A percentile compares a stretch with the other conserved stretches of the same genome.
Evolutionary conservation across 371 early-diverging fungal species (phyloP).

Genomic region (Mucor indicus): DNA sequence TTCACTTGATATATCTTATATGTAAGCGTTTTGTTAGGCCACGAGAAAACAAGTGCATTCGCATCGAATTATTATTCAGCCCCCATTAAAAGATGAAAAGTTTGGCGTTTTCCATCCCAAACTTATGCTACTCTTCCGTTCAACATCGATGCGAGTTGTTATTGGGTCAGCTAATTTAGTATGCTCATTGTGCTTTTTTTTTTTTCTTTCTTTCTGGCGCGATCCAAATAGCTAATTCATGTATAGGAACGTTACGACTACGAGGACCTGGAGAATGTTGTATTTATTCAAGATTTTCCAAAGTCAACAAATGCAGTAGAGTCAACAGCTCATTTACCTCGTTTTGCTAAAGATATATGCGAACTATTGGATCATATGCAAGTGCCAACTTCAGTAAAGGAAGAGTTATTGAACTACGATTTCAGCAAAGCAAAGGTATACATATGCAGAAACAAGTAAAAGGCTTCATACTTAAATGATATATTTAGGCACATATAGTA

Average conservation of each 20-base stretch:
- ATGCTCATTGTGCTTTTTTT: neutral
- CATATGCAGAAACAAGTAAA: neutral
- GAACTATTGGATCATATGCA: slow-evolving; percentile 33
- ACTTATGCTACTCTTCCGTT: slow-evolving; percentile 39
- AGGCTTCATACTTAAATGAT: neutral
- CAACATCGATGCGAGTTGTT: slow-evolving; percentile 36
- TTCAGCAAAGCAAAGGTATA: slow-evolving; percentile 34
- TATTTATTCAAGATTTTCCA: slow-evolving; percentile 50
- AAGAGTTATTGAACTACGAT: slow-evolving; percentile 33
- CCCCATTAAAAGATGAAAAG: slow-evolving; percentile 32
- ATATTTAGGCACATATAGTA: slow-evolving; percentile 30
- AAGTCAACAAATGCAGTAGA: neutral
- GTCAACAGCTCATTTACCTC: slow-evolving; percentile 14
- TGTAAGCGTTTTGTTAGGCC: slow-evolving; percentile 15
- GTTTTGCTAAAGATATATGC: slow-evolving; percentile 32
- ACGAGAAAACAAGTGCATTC: slow-evolving; percentile 18
- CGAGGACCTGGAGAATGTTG: slow-evolving; percentile 44
- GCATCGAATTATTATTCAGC: slow-evolving; percentile 29
- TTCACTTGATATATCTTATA: no score
- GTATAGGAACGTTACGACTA: slow-evolving; percentile 38
- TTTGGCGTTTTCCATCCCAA: slow-evolving; percentile 46
- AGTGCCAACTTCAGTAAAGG: slow-evolving; percentile 36
- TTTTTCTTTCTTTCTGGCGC: no score
- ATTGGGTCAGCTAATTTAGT: slow-evolving; percentile 51
- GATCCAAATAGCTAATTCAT: no score